phyloP scores from a whole-genome alignment of 78 protist species.

The Protostelium mycophagum region DNA sequence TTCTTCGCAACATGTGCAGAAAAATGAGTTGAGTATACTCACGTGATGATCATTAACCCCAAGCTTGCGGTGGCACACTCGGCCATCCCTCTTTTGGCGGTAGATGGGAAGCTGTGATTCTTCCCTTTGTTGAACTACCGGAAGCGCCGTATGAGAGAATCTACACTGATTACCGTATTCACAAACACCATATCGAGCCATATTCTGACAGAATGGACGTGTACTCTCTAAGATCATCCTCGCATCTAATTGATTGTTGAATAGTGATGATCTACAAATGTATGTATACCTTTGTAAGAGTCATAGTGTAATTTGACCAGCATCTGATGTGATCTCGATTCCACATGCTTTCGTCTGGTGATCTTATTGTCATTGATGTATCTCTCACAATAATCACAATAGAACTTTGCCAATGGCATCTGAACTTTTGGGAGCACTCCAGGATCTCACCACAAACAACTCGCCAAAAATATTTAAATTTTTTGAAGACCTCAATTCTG shows the following conservation, averaged over 20 bases:
- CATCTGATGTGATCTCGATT: neutral
- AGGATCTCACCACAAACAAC: no score
- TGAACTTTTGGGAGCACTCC: no score
- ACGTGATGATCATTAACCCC: no score
- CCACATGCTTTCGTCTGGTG: neutral
- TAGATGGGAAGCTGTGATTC: neutral
- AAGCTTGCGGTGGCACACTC: neutral
- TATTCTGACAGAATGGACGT: neutral
- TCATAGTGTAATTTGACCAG: neutral
- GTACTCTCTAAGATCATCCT: neutral
- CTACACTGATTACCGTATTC: conserved; percentile 4
- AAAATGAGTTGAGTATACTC: no score
- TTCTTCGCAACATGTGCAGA: no score
- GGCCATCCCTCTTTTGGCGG: neutral
- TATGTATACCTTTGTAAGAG: conserved; percentile 1
- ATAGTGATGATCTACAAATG: neutral
- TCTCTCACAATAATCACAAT: conserved; percentile 5
- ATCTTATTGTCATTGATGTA: neutral
- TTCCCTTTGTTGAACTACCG: neutral
- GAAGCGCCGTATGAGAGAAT: neutral
- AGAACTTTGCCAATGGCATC: conserved; percentile 1
- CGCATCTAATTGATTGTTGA: neutral
- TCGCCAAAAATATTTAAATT: no score
- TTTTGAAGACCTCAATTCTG: no score
- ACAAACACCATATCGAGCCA: neutral